A percentile compares a stretch with the other conserved stretches of the same genome.
phyloP scores from a whole-genome alignment of 2,329 filamentous ascomycete genomes.

The Scedosporium minutisporum region DNA sequence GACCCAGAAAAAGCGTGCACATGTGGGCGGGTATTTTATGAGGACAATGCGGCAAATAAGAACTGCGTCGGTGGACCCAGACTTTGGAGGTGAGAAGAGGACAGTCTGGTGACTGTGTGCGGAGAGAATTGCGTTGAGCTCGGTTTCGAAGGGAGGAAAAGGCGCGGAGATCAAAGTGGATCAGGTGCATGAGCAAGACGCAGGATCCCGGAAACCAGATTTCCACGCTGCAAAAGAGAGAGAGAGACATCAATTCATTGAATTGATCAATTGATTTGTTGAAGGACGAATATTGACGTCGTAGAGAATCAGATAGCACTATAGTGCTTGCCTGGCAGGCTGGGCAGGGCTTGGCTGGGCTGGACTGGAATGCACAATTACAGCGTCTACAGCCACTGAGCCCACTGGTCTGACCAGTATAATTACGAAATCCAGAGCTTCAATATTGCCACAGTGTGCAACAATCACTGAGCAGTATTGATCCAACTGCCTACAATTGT shows the following conservation, averaged over 20 bases:
- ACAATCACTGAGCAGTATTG: too few relatives aligned
- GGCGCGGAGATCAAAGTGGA: background rate
- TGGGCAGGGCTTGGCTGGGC: too few relatives aligned
- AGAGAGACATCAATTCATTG: background rate
- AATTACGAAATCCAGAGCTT: too few relatives aligned
- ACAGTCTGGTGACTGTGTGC: background rate
- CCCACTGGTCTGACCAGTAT: too few relatives aligned
- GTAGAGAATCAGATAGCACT: too few relatives aligned
- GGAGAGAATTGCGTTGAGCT: background rate
- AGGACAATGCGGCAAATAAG: background rate
- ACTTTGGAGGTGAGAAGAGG: background rate
- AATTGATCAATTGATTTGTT: background rate
- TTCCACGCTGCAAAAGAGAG: background rate
- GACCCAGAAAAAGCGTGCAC: slow-evolving; percentile 1
- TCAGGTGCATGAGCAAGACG: background rate
- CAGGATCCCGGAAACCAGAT: background rate
- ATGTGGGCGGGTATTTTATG: slow-evolving; percentile 1
- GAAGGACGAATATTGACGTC: background rate
- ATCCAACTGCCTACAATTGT: background rate
- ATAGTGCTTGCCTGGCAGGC: too few relatives aligned
- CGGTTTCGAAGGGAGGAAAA: background rate
- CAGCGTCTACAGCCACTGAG: too few relatives aligned
- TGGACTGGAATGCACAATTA: too few relatives aligned
- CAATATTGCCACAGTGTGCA: too few relatives aligned
- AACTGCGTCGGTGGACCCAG: background rate